A percentile compares a stretch with the other conserved stretches of the same genome.
phyloP scores from a whole-genome alignment of 768 basidiomycete genomes.

The Leccinum rimulosum region DNA sequence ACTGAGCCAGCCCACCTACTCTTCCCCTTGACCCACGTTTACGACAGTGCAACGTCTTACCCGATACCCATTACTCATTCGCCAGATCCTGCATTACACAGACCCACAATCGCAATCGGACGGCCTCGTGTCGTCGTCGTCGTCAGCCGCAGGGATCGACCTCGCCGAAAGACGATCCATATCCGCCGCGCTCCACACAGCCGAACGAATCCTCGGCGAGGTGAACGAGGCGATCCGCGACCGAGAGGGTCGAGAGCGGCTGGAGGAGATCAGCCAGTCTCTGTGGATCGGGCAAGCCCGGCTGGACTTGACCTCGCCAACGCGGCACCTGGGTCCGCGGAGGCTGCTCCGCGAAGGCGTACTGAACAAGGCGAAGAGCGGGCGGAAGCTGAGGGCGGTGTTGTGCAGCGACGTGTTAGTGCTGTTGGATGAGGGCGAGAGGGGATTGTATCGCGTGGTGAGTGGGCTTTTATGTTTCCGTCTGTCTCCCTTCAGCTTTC shows the following conservation, averaged over 20 bases:
- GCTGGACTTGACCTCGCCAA: conserved; percentile 88
- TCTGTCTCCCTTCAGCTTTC: no score
- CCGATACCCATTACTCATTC: conserved; percentile 86
- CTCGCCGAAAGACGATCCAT: conserved; percentile 56
- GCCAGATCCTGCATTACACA: conserved; percentile 82
- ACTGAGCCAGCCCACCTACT: not conserved
- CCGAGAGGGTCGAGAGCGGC: conserved; percentile 76
- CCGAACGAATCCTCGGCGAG: conserved; percentile 69
- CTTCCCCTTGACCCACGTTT: not conserved
- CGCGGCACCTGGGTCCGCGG: conserved; percentile 79
- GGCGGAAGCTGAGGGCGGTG: conserved; percentile 70
- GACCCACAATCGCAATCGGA: conserved; percentile 39
- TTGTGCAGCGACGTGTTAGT: conserved; percentile 90
- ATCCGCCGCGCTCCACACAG: conserved; percentile 50
- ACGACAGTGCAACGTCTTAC: conserved; percentile 89
- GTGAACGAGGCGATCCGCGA: conserved; percentile 91
- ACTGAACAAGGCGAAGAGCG: conserved; percentile 80
- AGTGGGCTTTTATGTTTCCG: conserved; percentile 23
- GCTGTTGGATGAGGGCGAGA: conserved; percentile 69
- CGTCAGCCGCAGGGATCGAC: conserved; percentile 9
- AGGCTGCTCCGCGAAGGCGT: conserved; percentile 76
- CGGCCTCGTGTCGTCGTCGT: not conserved
- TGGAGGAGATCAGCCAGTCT: conserved; percentile 70
- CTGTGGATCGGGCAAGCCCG: conserved; percentile 88
- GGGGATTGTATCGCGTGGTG: conserved; percentile 82